Evolutionary conservation across 768 basidiomycete genomes (phyloP).

Genomic region (Pulveroboletus ravenelii): DNA sequence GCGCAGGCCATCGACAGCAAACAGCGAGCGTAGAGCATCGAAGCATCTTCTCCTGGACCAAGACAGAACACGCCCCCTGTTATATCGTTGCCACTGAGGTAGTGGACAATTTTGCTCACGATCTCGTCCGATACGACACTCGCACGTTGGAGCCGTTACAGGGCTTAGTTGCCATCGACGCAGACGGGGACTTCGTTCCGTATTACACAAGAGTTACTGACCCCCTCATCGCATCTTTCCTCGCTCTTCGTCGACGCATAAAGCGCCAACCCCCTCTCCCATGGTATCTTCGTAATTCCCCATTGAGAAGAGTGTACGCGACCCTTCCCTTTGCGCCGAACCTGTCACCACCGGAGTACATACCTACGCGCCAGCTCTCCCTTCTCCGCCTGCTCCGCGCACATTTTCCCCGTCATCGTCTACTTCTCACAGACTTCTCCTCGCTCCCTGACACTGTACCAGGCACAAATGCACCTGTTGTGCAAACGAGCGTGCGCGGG

Average conservation of each 20-base stretch:
- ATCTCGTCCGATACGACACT: constrained; percentile 87
- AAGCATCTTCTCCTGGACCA: constrained; percentile 85
- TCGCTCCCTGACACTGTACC: constrained; percentile 80
- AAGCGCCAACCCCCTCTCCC: constrained; percentile 55
- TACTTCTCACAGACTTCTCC: constrained; percentile 91
- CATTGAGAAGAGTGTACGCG: constrained; percentile 60
- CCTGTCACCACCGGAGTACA: constrained; percentile 79
- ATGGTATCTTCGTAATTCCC: constrained; percentile 48
- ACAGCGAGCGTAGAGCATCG: constrained; percentile 67
- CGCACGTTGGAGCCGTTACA: constrained; percentile 78
- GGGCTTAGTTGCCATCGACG: constrained; percentile 73
- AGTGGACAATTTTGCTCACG: constrained; percentile 97
- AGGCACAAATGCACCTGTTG: constrained; percentile 72
- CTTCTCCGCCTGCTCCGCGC: constrained; percentile 78
- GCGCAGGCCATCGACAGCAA: constrained; percentile 26
- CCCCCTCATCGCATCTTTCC: constrained; percentile 74
- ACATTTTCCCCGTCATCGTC: constrained; percentile 88
- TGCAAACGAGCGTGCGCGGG: constrained; percentile 86
- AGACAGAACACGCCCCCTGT: constrained; percentile 74
- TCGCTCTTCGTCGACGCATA: constrained; percentile 60
- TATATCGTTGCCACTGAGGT: constrained; percentile 96
- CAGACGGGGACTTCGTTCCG: constrained; percentile 75
- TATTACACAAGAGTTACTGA: constrained; percentile 83
- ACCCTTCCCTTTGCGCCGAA: constrained; percentile 88
- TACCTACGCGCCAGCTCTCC: constrained; percentile 86